Conservation (phyloP, 805 yeast genomes). For the Starmerella apis region DNA sequence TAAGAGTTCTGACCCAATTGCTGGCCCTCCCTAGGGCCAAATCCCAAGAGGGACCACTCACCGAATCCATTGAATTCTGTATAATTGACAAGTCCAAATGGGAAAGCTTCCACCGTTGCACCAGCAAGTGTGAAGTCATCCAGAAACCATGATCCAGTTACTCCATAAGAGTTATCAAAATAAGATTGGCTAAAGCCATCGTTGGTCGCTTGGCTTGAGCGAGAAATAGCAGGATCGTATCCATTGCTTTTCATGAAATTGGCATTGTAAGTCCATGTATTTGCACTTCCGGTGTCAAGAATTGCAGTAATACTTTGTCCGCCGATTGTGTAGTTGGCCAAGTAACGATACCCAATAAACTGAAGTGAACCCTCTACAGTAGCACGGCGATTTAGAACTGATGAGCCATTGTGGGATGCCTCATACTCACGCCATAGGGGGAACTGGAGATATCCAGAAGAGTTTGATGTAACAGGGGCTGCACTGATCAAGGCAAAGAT, state of each 20-base stretch:
- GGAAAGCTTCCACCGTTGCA: slow-evolving; percentile 40
- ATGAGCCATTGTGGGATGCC: neutral
- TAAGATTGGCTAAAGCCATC: slow-evolving; percentile 7
- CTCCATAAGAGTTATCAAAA: slow-evolving; percentile 25
- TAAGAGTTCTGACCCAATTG: slow-evolving; percentile 21
- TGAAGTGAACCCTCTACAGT: neutral
- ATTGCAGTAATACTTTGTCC: slow-evolving; percentile 40
- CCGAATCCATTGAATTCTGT: slow-evolving; percentile 42
- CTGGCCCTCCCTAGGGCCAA: slow-evolving; percentile 29
- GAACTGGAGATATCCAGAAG: neutral
- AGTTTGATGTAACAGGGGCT: neutral
- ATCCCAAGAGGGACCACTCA: slow-evolving; percentile 27
- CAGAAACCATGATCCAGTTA: slow-evolving; percentile 46
- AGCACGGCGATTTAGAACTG: neutral
- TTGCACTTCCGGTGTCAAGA: slow-evolving; percentile 63
- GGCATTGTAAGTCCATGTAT: slow-evolving; percentile 46
- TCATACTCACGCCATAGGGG: slow-evolving; percentile 1
- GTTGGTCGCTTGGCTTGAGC: slow-evolving; percentile 16
- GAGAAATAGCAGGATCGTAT: slow-evolving; percentile 24
- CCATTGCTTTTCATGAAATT: slow-evolving; percentile 19
- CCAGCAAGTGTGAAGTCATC: slow-evolving; percentile 50
- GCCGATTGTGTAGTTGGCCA: slow-evolving; percentile 32
- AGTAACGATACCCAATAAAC: neutral
- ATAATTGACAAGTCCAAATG: slow-evolving; percentile 61
- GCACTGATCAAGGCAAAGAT: neutral